Conservation (phyloP, 495 filamentous ascomycete species). For the Annulohypoxylon moriforme region DNA sequence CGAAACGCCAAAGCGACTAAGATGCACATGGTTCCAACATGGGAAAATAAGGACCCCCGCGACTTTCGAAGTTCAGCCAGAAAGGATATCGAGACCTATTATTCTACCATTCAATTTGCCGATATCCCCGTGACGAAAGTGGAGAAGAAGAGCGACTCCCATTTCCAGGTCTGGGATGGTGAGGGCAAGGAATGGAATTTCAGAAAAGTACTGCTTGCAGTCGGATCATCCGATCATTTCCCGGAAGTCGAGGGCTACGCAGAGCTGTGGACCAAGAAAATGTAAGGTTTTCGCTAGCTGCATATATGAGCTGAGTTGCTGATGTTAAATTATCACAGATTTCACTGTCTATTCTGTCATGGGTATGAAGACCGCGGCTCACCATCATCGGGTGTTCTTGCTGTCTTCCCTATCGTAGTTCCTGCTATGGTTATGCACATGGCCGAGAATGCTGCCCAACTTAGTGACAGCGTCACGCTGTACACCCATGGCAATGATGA, state of each 20-base stretch:
- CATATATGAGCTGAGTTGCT: neutral
- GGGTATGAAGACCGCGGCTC: constrained; percentile 41
- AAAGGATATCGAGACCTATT: constrained; percentile 50
- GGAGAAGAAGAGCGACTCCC: constrained; percentile 36
- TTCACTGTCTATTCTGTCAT: constrained; percentile 46
- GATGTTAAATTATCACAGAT: constrained; percentile 21
- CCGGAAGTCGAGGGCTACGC: constrained; percentile 48
- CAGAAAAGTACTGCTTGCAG: constrained; percentile 58
- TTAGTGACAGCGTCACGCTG: constrained; percentile 26
- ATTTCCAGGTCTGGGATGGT: constrained; percentile 47
- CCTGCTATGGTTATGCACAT: constrained; percentile 20
- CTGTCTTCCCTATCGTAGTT: neutral
- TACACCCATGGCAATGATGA: constrained; percentile 41
- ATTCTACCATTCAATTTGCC: constrained; percentile 53
- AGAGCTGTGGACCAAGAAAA: constrained; percentile 41
- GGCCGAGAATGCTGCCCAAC: constrained; percentile 25
- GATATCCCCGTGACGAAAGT: constrained; percentile 47
- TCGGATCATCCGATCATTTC: constrained; percentile 49
- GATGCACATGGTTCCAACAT: constrained; percentile 61
- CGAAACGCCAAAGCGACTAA: constrained; percentile 53
- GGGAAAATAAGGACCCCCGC: constrained; percentile 53
- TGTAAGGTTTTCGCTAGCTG: constrained; percentile 38
- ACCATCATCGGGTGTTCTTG: constrained; percentile 30
- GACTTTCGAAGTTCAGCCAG: constrained; percentile 49
- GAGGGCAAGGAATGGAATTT: constrained; percentile 49